These are phyloP conservation scores for Lipomyces japonicus DNA, from an alignment of 805 yeast species.

Conservation along the genomic window DNA sequence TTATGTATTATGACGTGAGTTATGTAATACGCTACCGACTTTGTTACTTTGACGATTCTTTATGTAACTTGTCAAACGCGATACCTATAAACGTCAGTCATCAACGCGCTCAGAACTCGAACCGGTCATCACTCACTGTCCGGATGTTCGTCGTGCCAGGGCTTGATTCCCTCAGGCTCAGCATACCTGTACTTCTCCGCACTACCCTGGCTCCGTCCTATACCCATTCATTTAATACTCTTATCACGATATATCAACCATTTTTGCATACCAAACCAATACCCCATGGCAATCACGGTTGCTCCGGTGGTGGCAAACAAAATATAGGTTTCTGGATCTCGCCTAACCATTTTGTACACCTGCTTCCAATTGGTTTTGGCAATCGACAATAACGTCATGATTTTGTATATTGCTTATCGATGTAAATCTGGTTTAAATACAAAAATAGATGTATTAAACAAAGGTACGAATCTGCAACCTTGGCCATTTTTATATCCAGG, in stretches of 20 bases:
- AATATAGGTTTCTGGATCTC: constrained; percentile 23
- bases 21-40: no score
- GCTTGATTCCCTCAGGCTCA: background rate
- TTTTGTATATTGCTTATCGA: no score
- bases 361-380: constrained; percentile 2
- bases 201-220: constrained; percentile 5
- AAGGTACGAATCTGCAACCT: no score
- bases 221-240: background rate
- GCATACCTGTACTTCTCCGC: constrained; percentile 4
- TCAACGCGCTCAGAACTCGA: background rate
- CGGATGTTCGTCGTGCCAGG: background rate
- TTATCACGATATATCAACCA: no score
- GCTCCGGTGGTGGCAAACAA: constrained; percentile 10
- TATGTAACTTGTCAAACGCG: background rate
- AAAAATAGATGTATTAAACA: no score
- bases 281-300: constrained; percentile 19
- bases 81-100: background rate
- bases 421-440: no score
- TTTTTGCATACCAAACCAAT: constrained; percentile 19
- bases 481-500: no score
- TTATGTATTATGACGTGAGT: no score
- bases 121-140: background rate
- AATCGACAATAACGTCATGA: no score
- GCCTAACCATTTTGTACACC: constrained; percentile 15
- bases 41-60: background rate